Conservation (phyloP, 345 rosid species). For the Trapa bicornis region DNA sequence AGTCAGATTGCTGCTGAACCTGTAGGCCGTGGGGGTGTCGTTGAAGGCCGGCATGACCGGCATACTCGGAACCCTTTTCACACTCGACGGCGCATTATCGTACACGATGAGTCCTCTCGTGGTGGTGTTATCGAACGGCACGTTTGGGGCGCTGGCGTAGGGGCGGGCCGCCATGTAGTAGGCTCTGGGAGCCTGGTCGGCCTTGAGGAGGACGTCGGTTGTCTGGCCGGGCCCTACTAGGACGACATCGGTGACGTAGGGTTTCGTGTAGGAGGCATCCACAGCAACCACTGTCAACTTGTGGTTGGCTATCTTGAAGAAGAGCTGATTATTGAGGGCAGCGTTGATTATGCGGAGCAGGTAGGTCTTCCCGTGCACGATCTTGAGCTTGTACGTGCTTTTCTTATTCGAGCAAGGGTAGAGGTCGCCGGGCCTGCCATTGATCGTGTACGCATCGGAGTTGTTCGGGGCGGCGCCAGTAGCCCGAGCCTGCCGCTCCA, state of each 20-base stretch:
- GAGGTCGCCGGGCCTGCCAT: conserved; percentile 80
- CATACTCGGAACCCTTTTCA: conserved; percentile 28
- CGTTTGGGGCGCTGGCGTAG: conserved; percentile 33
- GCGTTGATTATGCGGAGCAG: conserved; percentile 78
- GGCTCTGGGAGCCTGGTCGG: conserved; percentile 48
- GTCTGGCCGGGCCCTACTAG: conserved; percentile 71
- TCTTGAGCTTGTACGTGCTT: conserved; percentile 40
- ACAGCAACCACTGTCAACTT: conserved; percentile 56
- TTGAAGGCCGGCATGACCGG: conserved; percentile 47
- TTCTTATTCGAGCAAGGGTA: conserved; percentile 53
- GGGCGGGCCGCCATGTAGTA: conserved; percentile 80
- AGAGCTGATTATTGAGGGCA: conserved; percentile 70
- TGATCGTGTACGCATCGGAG: conserved; percentile 78
- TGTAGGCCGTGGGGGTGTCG: conserved; percentile 64
- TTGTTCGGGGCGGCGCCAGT: conserved; percentile 41
- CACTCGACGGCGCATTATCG: conserved; percentile 9
- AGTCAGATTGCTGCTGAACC: conserved; percentile 45
- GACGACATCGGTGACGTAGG: conserved; percentile 54
- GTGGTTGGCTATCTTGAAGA: conserved; percentile 87
- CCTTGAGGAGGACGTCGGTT: conserved; percentile 44
- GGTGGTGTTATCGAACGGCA: conserved; percentile 44
- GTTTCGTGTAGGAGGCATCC: conserved; percentile 63
- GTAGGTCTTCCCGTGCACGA: conserved; percentile 60
- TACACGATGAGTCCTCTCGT: conserved; percentile 58
- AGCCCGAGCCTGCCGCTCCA: conserved; percentile 41